phyloP scores from a whole-genome alignment of 495 filamentous ascomycete genomes.

The Penicillium herquei region DNA sequence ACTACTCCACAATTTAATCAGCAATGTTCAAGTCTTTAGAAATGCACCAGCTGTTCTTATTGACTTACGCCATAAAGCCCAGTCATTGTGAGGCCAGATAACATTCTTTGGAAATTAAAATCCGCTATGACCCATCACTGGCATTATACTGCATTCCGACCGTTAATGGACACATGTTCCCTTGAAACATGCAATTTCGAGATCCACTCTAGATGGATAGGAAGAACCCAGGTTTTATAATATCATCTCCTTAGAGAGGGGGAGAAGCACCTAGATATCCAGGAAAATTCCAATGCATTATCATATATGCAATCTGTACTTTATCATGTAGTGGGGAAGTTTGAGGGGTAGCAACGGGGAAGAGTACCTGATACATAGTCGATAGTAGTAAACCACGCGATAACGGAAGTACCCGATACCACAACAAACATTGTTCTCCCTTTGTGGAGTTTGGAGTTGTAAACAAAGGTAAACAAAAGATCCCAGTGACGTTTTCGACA shows the following conservation, averaged over 20 bases:
- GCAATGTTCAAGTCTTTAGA: too few species aligned
- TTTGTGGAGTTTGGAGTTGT: slow-evolving; percentile 30
- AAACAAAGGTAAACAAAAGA: slow-evolving; percentile 21
- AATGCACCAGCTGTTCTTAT: neutral
- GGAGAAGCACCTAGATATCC: slow-evolving; percentile 1
- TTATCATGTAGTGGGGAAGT: neutral
- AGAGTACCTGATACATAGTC: slow-evolving; percentile 7
- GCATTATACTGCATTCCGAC: slow-evolving; percentile 3
- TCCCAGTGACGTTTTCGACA: neutral
- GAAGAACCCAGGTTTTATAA: neutral
- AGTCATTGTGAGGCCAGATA: neutral
- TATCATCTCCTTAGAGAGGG: neutral
- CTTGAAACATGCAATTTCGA: slow-evolving; percentile 16
- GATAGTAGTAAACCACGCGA: neutral
- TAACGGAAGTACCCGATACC: slow-evolving; percentile 15
- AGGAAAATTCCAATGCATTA: neutral
- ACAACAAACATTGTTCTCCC: slow-evolving; percentile 27
- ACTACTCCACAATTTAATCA: too few species aligned
- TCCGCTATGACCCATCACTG: neutral
- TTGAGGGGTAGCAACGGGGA: neutral
- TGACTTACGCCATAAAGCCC: too few species aligned
- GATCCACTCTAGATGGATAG: slow-evolving; percentile 10
- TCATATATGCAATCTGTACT: neutral
- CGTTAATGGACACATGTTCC: slow-evolving; percentile 10
- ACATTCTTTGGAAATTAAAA: slow-evolving; percentile 1